A percentile compares a stretch with the other conserved stretches of the same genome.
These are phyloP conservation scores for Sorghum bicolor DNA, from an alignment of 176 grass and related monocot species.

Conservation along the genomic window DNA sequence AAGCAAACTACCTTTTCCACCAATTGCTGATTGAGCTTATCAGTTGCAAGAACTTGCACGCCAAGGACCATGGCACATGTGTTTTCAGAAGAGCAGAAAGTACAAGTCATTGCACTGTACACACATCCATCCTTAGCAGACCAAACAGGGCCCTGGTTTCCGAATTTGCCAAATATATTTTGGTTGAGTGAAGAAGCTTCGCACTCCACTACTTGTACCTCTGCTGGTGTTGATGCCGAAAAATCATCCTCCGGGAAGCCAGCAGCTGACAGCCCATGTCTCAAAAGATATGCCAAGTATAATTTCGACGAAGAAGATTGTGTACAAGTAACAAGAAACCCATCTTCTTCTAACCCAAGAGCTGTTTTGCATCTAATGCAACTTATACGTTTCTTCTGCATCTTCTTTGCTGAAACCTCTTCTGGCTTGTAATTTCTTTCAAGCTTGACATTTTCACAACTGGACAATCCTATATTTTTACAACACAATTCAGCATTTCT, in stretches of 20 bases:
- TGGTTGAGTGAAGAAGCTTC: slow-evolving; percentile 55
- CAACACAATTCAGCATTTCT: slow-evolving; percentile 19
- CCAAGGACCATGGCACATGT: slow-evolving; percentile 32
- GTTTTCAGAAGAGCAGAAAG: slow-evolving; percentile 47
- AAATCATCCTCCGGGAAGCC: slow-evolving; percentile 2
- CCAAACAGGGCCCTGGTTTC: slow-evolving; percentile 47
- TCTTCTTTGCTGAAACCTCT: slow-evolving; percentile 26
- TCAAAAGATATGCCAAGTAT: slow-evolving; percentile 58
- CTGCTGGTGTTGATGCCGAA: slow-evolving; percentile 3
- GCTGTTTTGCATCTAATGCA: slow-evolving; percentile 60
- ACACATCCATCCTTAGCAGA: slow-evolving; percentile 86
- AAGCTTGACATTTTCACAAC: slow-evolving; percentile 40
- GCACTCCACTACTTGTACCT: slow-evolving; percentile 50
- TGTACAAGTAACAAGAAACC: slow-evolving; percentile 50
- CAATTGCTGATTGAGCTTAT: slow-evolving; percentile 57
- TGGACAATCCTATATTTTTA: slow-evolving; percentile 17
- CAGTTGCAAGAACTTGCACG: slow-evolving; percentile 74
- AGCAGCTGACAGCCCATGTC: slow-evolving; percentile 37
- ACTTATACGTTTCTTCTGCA: slow-evolving; percentile 46
- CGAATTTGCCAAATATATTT: slow-evolving; percentile 38
- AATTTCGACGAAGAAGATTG: slow-evolving; percentile 50
- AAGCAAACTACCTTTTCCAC: slow-evolving; percentile 55
- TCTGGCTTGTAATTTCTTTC: slow-evolving; percentile 21
- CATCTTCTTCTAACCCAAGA: slow-evolving; percentile 60
- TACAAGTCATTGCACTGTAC: slow-evolving; percentile 58